Evolutionary conservation across 768 basidiomycete genomes (phyloP).

Genomic region (Agaricus sinodeliciosus): DNA sequence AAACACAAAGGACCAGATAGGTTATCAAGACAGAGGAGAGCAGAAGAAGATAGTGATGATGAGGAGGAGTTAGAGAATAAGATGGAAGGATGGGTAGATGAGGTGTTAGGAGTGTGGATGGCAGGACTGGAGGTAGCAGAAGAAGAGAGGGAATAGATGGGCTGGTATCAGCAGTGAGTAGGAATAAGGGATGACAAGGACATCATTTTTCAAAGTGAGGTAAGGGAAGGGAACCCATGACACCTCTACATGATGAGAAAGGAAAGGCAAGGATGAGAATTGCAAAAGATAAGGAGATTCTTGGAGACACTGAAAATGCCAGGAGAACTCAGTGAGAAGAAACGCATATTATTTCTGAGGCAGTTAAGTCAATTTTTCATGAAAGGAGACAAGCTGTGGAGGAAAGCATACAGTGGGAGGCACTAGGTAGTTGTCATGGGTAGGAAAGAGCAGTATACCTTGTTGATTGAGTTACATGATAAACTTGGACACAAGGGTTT

Average conservation of each 20-base stretch:
- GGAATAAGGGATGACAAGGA: not conserved
- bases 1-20: constrained; percentile 30
- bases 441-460: constrained; percentile 6
- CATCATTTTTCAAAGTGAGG: not conserved
- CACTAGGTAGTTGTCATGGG: constrained; percentile 20
- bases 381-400: constrained; percentile 14
- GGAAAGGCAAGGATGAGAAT: not conserved
- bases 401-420: constrained; percentile 12
- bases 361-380: constrained; percentile 7
- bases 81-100: constrained; percentile 21
- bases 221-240: not conserved
- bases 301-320: not conserved
- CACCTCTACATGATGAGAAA: not conserved
- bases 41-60: constrained; percentile 10
- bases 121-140: not conserved
- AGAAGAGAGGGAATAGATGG: not conserved
- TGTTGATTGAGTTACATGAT: constrained; percentile 19
- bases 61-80: constrained; percentile 20
- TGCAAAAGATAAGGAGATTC: constrained; percentile 4
- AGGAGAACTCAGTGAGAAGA: not conserved
- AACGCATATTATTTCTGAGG: not conserved
- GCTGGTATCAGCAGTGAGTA: not conserved
- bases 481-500: constrained; percentile 22
- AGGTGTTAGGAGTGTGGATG: constrained; percentile 7
- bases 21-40: constrained; percentile 21